A percentile compares a stretch with the other conserved stretches of the same genome.
phyloP scores from a whole-genome alignment of 768 basidiomycete species.

The Plicaturopsis crispa region DNA sequence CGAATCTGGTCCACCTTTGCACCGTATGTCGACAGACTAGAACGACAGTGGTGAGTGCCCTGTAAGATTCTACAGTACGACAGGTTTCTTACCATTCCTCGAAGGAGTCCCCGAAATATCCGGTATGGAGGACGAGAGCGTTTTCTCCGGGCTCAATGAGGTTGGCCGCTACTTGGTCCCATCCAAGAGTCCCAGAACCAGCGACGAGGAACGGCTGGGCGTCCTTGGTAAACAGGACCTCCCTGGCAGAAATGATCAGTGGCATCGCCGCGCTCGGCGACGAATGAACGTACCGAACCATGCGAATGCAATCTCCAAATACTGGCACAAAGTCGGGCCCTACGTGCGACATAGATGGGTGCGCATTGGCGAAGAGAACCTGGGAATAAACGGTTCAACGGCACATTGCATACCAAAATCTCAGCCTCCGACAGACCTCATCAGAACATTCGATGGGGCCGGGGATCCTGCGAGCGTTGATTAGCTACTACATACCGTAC shows the following conservation, averaged over 20 bases:
- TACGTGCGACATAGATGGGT: conserved; percentile 84
- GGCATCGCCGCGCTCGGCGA: neutral
- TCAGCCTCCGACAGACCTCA: conserved; percentile 29
- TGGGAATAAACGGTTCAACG: conserved; percentile 18
- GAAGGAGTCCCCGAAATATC: conserved; percentile 93
- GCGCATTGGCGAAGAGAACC: conserved; percentile 92
- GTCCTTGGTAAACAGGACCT: conserved; percentile 69
- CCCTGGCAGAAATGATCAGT: conserved; percentile 25
- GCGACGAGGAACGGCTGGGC: conserved; percentile 92
- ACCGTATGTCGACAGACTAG: conserved; percentile 82
- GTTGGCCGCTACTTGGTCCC: conserved; percentile 94
- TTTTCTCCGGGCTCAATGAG: conserved; percentile 77
- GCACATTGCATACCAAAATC: conserved; percentile 1
- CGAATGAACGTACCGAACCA: conserved; percentile 54
- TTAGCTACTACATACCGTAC: neutral
- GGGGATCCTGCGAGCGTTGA: conserved; percentile 25
- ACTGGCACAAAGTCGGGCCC: conserved; percentile 82
- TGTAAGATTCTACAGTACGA: neutral
- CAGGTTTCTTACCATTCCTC: conserved; percentile 61
- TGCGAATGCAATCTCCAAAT: conserved; percentile 83
- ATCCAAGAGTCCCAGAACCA: conserved; percentile 93
- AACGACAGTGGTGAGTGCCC: neutral
- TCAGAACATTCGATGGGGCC: conserved; percentile 57
- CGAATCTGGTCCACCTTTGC: conserved; percentile 80
- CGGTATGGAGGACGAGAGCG: conserved; percentile 79